A percentile compares a stretch with the other conserved stretches of the same genome.
phyloP scores from a whole-genome alignment of 164 flowering plant species.

The Vitis rotundifolia region DNA sequence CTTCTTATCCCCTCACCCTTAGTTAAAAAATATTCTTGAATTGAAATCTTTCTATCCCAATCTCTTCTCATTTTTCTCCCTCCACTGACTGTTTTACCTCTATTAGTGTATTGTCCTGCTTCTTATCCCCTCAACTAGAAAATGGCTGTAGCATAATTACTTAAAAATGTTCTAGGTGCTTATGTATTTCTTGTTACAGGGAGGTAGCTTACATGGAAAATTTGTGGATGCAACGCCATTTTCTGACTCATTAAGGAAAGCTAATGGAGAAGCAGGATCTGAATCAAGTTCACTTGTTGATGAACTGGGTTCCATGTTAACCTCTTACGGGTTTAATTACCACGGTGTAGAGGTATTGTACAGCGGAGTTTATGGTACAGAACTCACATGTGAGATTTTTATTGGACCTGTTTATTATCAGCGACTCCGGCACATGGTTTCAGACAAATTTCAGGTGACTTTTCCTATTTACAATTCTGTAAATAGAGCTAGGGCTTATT shows the following conservation, averaged over 20 bases:
- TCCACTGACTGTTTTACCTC: too few species aligned
- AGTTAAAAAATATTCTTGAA: too few species aligned
- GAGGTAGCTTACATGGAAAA: conserved; percentile 78
- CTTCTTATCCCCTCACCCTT: too few species aligned
- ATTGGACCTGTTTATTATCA: conserved; percentile 98
- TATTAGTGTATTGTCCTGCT: too few species aligned
- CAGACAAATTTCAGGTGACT: conserved; percentile 88
- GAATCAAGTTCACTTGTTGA: conserved; percentile 70
- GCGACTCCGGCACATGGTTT: conserved; percentile 96
- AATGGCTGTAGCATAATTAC: background rate
- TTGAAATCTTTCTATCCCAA: too few species aligned
- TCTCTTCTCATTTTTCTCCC: too few species aligned
- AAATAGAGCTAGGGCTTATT: background rate
- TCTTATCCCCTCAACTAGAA: too few species aligned
- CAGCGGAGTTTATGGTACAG: conserved; percentile 90
- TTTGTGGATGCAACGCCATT: conserved; percentile 95
- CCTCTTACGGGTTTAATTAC: conserved; percentile 69
- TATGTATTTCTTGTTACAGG: conserved; percentile 40
- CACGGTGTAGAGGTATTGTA: conserved; percentile 83
- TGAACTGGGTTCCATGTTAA: conserved; percentile 71
- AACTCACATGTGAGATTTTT: conserved; percentile 85
- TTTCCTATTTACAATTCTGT: background rate
- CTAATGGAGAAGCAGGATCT: conserved; percentile 28
- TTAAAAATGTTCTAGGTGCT: background rate
- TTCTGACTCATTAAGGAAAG: conserved; percentile 43